Conservation (phyloP, 2,329 filamentous ascomycete species). For the Sclerotinia sclerotiorum region DNA sequence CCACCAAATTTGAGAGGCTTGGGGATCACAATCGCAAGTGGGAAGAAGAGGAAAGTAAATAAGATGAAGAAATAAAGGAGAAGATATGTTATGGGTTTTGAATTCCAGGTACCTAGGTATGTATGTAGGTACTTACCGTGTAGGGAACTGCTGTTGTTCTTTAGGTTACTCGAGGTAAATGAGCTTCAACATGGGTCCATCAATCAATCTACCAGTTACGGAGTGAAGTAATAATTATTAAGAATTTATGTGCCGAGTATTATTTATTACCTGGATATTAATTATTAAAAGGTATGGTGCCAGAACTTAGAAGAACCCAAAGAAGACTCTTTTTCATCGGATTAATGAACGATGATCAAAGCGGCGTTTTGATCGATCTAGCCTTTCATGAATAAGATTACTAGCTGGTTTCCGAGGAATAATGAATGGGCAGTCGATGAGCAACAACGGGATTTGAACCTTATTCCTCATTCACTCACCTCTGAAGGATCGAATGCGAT, state of each 20-base stretch:
- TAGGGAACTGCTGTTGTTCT: neutral
- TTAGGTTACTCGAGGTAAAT: constrained; percentile 17
- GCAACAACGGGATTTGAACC: neutral
- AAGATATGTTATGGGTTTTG: neutral
- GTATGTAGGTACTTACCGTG: neutral
- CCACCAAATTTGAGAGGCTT: neutral
- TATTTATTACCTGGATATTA: too few species aligned
- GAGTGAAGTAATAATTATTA: neutral
- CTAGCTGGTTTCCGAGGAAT: neutral
- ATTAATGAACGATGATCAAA: constrained; percentile 4
- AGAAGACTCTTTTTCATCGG: neutral
- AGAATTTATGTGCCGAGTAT: too few species aligned
- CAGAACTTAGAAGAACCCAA: too few species aligned
- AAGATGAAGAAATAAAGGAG: constrained; percentile 5
- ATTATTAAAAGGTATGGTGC: too few species aligned
- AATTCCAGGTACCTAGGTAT: too few species aligned
- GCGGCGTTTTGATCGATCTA: neutral
- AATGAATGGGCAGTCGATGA: neutral
- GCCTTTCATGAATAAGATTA: neutral
- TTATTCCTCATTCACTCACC: too few species aligned
- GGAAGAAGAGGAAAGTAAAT: neutral
- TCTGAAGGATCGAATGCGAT: neutral
- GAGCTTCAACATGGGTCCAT: constrained; percentile 22
- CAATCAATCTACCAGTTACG: too few species aligned
- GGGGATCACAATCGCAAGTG: constrained; percentile 13